Percentiles rank a stretch among this genome's conserved stretches.
These are phyloP conservation scores for Xylaria polymorpha DNA, from an alignment of 2,329 filamentous ascomycete species.

Conservation along the genomic window DNA sequence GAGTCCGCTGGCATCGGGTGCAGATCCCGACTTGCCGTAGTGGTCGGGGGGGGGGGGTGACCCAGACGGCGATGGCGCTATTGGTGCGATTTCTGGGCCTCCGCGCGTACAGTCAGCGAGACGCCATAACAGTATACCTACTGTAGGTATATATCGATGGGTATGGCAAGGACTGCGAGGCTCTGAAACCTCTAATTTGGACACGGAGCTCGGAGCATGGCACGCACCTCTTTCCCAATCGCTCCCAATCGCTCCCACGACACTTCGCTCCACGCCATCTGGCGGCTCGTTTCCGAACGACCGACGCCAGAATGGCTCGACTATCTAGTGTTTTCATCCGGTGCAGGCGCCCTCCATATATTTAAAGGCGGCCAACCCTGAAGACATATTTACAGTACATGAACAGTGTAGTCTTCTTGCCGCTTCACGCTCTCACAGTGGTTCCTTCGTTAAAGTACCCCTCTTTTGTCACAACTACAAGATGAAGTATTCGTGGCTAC, in stretches of 20 bases:
- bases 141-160: constrained; percentile 17
- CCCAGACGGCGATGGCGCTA: constrained; percentile 19
- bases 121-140: no score
- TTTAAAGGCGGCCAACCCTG: neutral
- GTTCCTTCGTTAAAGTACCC: neutral
- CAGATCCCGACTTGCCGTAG: constrained; percentile 39
- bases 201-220: constrained; percentile 39
- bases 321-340: neutral
- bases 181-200: constrained; percentile 36
- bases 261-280: neutral
- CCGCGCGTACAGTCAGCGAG: constrained; percentile 13
- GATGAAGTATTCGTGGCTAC: constrained; percentile 43
- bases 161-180: constrained; percentile 8
- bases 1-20: constrained; percentile 23
- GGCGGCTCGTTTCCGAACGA: neutral
- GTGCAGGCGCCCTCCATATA: neutral
- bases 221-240: constrained; percentile 26
- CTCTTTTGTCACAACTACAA: constrained; percentile 9
- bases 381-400: neutral
- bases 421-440: neutral
- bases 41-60: constrained; percentile 14
- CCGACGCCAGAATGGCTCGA: constrained; percentile 10
- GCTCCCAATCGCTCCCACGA: neutral
- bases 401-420: neutral
- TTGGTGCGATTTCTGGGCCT: constrained; percentile 37